Conservation (phyloP, 225 moss, liverwort and hornwort species). For the Lunularia cruciata region DNA sequence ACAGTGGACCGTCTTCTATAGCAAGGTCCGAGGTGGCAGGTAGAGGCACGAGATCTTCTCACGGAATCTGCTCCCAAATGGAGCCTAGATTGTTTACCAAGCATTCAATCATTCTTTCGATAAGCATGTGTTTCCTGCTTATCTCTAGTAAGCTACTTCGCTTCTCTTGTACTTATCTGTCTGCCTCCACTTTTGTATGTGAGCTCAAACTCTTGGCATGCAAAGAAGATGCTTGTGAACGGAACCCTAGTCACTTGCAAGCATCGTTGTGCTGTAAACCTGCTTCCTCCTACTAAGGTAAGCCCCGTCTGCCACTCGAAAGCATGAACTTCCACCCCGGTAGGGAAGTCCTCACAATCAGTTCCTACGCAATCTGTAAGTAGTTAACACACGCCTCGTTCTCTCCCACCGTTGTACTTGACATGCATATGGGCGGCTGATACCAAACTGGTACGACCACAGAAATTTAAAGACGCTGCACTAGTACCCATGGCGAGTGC, state of each 20-base stretch:
- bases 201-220: not conserved
- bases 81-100: conserved; percentile 11
- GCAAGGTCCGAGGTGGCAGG: conserved; percentile 14
- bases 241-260: not conserved
- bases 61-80: not conserved
- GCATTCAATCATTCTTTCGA: conserved; percentile 14
- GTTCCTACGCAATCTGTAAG: not conserved
- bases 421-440: not conserved
- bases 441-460: not conserved
- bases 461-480: not conserved
- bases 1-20: conserved; percentile 1
- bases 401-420: too few species aligned
- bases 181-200: not conserved
- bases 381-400: not conserved
- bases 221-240: not conserved
- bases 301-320: not conserved
- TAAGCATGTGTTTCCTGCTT: conserved; percentile 5
- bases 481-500: not conserved
- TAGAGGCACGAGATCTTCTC: not conserved
- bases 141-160: not conserved
- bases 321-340: not conserved
- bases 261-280: not conserved
- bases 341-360: not conserved
- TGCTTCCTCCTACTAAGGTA: not conserved
- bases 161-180: not conserved